phyloP scores from a whole-genome alignment of 2,329 filamentous ascomycete species.

The Venturia pyrina region DNA sequence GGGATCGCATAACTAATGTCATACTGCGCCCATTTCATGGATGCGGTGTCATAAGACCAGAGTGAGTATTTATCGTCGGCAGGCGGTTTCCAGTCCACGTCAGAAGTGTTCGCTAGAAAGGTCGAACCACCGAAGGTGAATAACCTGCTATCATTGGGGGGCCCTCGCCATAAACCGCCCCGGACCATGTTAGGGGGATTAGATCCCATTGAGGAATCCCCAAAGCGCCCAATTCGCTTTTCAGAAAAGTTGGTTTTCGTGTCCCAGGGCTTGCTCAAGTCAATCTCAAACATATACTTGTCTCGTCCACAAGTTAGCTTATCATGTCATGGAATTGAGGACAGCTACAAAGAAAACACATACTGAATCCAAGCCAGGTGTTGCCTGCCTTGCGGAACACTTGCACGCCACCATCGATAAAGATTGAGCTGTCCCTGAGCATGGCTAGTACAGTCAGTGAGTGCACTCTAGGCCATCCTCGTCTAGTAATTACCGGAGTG shows the following conservation, averaged over 20 bases:
- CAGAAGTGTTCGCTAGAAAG: conserved; percentile 20
- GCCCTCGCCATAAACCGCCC: conserved; percentile 22
- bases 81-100: conserved; percentile 21
- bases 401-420: conserved; percentile 11
- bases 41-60: conserved; percentile 22
- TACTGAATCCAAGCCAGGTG: conserved; percentile 12
- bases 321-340: background rate
- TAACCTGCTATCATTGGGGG: conserved; percentile 17
- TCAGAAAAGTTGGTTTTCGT: conserved; percentile 22
- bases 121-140: conserved; percentile 26
- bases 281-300: conserved; percentile 16
- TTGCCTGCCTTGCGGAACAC: conserved; percentile 1
- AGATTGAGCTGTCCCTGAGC: conserved; percentile 8
- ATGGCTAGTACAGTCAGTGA: conserved; percentile 9
- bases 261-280: conserved; percentile 23
- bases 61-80: conserved; percentile 20
- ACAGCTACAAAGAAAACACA: background rate
- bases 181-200: conserved; percentile 20
- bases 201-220: conserved; percentile 17
- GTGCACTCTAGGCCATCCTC: no score
- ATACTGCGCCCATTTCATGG: conserved; percentile 17
- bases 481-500: background rate
- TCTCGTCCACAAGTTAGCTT: background rate
- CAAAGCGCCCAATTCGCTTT: conserved; percentile 17
- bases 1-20: conserved; percentile 12